Conservation (phyloP, 441 rosid species). For the Aquilaria agallochum region DNA sequence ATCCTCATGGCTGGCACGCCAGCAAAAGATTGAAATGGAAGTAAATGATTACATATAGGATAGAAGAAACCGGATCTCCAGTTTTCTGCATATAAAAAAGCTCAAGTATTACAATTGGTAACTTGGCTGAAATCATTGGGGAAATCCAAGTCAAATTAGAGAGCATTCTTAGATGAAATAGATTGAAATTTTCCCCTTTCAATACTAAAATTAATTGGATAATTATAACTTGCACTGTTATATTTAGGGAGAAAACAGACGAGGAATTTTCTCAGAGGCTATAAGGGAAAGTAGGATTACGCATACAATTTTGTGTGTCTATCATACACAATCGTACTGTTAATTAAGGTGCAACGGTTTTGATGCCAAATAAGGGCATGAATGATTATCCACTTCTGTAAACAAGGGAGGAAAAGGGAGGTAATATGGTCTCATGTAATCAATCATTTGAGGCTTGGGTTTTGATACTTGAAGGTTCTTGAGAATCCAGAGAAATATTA, state of each 20-base stretch:
- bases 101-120: not conserved
- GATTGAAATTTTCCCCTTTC: not conserved
- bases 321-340: constrained; percentile 7
- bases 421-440: constrained; percentile 53
- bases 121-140: constrained; percentile 6
- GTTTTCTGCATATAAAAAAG: too few species aligned
- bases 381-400: constrained; percentile 12
- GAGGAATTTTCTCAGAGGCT: constrained; percentile 20
- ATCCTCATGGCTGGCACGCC: constrained; percentile 10
- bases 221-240: too few species aligned
- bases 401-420: constrained; percentile 24
- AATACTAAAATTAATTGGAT: too few species aligned
- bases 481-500: constrained; percentile 31
- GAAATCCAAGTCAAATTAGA: constrained; percentile 11
- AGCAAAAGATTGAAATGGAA: constrained; percentile 5
- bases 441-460: constrained; percentile 42
- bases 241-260: constrained; percentile 6
- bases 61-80: too few species aligned
- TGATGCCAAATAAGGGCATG: not conserved
- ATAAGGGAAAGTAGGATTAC: constrained; percentile 20
- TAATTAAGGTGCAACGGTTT: too few species aligned
- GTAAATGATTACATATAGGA: not conserved
- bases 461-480: constrained; percentile 27
- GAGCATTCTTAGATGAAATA: constrained; percentile 9
- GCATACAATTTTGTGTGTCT: constrained; percentile 35